Conservation (phyloP, 2,329 filamentous ascomycete species). For the Colletotrichum falcatum region DNA sequence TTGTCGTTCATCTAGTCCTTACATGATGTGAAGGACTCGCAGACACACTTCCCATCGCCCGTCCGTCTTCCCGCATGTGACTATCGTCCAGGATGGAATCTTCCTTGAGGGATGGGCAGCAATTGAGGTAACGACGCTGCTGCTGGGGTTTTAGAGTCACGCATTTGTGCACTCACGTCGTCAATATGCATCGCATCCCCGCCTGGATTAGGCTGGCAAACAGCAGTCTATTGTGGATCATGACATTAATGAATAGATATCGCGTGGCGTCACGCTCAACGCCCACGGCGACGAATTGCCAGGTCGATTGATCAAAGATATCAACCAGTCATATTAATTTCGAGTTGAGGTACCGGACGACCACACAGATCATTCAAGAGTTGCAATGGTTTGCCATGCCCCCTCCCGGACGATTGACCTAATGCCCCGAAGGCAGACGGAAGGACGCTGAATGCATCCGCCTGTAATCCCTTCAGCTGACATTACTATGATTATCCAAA, state of each 20-base stretch:
- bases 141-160: no score
- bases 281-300: background rate
- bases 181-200: background rate
- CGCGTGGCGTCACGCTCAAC: background rate
- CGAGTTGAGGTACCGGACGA: background rate
- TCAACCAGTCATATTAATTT: no score
- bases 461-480: background rate
- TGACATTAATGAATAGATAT: background rate
- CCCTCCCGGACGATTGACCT: background rate
- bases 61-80: background rate
- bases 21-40: background rate
- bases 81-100: background rate
- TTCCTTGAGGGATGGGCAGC: background rate
- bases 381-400: background rate
- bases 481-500: background rate
- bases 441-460: background rate
- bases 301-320: background rate
- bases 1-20: background rate
- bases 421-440: background rate
- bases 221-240: background rate
- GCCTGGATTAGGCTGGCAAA: background rate
- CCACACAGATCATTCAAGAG: background rate
- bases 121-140: background rate
- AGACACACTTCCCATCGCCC: no score
- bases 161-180: background rate